phyloP scores from a whole-genome alignment of 805 yeast genomes.

The Scheffersomyces amazonensis region DNA sequence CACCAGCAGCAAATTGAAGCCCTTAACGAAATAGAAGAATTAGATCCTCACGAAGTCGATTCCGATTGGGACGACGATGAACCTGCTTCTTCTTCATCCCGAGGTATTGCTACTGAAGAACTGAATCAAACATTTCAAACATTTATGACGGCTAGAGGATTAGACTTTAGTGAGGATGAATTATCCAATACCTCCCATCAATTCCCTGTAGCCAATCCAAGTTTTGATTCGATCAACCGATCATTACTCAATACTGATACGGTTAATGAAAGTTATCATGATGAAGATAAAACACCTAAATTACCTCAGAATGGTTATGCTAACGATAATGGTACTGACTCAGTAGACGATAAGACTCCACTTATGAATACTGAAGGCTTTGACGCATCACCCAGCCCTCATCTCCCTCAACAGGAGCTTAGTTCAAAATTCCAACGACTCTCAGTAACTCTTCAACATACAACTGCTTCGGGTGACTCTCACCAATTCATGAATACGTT shows the following conservation, averaged over 20 bases:
- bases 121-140: conserved; percentile 24
- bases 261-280: conserved; percentile 5
- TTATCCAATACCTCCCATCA: conserved; percentile 4
- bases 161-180: conserved; percentile 5
- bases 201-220: conserved; percentile 10
- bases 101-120: no score
- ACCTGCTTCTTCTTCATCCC: not conserved
- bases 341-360: conserved; percentile 30
- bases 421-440: conserved; percentile 35
- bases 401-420: conserved; percentile 32
- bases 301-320: conserved; percentile 10
- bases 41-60: not conserved
- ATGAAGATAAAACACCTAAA: conserved; percentile 32
- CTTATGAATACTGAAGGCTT: conserved; percentile 9
- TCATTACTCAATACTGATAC: conserved; percentile 24
- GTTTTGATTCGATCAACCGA: conserved; percentile 33
- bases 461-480: conserved; percentile 37
- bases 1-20: no score
- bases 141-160: conserved; percentile 22
- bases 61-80: not conserved
- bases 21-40: conserved; percentile 8
- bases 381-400: conserved; percentile 2
- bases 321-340: conserved; percentile 6
- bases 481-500: conserved; percentile 35
- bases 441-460: conserved; percentile 32